Conservation (phyloP, 2,329 filamentous ascomycete genomes). For the Monilinia vaccinii-corymbosi region DNA sequence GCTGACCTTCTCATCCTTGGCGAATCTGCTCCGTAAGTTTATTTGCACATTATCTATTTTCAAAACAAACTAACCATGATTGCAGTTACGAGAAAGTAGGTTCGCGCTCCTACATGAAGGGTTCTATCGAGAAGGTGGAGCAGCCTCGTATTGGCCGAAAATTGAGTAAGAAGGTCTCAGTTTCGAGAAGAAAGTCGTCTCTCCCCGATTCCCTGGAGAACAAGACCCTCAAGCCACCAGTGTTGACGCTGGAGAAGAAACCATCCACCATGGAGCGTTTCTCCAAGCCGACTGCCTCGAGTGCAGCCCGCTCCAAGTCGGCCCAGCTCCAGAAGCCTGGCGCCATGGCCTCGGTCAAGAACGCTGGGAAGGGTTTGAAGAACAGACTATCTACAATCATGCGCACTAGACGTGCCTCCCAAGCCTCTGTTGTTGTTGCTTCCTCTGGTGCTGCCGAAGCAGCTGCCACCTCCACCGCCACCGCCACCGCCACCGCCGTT, state of each 20-base stretch:
- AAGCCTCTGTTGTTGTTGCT: too few species aligned
- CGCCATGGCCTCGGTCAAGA: constrained; percentile 1
- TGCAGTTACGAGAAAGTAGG: neutral
- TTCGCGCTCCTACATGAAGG: neutral
- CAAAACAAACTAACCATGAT: neutral
- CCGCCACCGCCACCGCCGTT: too few species aligned
- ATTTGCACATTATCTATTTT: neutral
- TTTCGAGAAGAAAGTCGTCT: neutral
- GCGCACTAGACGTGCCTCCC: neutral
- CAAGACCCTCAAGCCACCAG: neutral
- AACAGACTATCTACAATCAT: constrained; percentile 5
- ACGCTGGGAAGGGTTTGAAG: constrained; percentile 6
- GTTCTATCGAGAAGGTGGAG: neutral
- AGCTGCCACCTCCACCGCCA: too few species aligned
- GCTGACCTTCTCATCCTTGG: neutral
- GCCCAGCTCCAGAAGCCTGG: neutral
- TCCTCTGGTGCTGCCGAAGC: too few species aligned
- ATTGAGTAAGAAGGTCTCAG: neutral
- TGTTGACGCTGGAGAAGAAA: neutral
- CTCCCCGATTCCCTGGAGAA: neutral
- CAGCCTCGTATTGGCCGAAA: neutral
- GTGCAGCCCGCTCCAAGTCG: neutral
- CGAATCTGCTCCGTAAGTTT: neutral
- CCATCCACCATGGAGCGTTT: neutral
- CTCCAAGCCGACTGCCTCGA: neutral